Evolutionary conservation across 805 yeast species (phyloP), one percentile per base, ranked within the genome.

Genomic region (Yamadazyma phyllophila): DNA sequence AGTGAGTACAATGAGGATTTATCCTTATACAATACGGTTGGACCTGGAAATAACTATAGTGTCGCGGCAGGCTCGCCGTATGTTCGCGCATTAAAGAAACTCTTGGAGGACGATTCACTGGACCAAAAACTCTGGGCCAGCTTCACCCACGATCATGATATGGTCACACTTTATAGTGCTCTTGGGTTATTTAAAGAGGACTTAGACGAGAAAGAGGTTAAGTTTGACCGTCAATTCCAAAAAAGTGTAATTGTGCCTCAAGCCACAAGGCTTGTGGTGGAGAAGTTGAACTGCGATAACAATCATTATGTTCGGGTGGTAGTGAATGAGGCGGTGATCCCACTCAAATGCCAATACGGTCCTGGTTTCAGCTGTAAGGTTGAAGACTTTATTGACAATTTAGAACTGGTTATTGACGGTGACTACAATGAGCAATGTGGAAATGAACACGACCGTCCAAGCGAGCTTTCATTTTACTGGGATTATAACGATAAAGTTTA

Each of bases 121-220:
- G 56, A 59, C 2, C 76, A 73, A 48, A 82, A 77, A 45, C 69
- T 85, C 31, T 83, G 83, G 72, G 69, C 85, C 53, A 84, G 82
- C 50, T 83, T 87, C 69, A 73, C 88, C 9, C 96, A 88, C 57
- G 96, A 88, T 60, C 74, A 83, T 31, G 85, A 83, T 51, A 61
- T 86, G 34, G 67, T 80, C 47, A 69, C 80, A 33, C 81, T 74
- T 51, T 65, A 82, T 55, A 68, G 86, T n/a, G 85, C 91, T 1
- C 63, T 86, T 36, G 89, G 88, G 8, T 58, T 85, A 48, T 44
- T 44, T 29, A 17, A 34, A 10, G 46, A 38, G 11, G 30, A 80
- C 3, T 57, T 73, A 3, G 69, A 71, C 48, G 63, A 65, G 36
- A 71, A 80, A 39, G 71, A 71, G 10, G 9, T 44, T 20, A 8